phyloP scores from a whole-genome alignment of 2,329 filamentous ascomycete species.

The Penicillium palitans region DNA sequence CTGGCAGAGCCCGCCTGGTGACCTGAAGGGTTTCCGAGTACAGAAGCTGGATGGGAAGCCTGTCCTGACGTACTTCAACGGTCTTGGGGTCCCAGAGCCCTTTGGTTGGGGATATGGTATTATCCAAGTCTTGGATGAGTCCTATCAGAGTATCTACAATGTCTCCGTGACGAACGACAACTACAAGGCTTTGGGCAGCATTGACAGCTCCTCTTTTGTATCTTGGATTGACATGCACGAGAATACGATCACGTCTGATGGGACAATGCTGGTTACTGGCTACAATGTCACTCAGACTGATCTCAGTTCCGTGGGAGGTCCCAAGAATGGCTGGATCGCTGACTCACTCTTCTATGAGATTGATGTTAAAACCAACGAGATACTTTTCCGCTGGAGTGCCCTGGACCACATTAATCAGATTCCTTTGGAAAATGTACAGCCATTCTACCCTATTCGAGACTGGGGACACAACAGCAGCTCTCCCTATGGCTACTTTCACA shows the following conservation, averaged over 20 bases:
- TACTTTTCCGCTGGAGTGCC: slow-evolving; percentile 33
- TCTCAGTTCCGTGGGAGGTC: slow-evolving; percentile 29
- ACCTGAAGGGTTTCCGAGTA: slow-evolving; percentile 25
- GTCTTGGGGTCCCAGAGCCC: slow-evolving; percentile 23
- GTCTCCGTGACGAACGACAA: slow-evolving; percentile 23
- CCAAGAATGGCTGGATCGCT: slow-evolving; percentile 30
- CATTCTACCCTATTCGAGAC: slow-evolving; percentile 12
- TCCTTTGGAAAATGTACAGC: slow-evolving; percentile 17
- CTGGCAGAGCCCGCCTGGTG: slow-evolving; percentile 28
- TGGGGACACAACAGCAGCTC: slow-evolving; percentile 16
- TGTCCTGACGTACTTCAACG: slow-evolving; percentile 31
- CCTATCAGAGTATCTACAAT: slow-evolving; percentile 29
- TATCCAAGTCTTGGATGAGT: slow-evolving; percentile 25
- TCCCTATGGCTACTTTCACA: slow-evolving; percentile 27
- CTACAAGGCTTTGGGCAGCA: slow-evolving; percentile 19
- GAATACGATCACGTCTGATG: slow-evolving; percentile 26
- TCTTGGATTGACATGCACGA: slow-evolving; percentile 34
- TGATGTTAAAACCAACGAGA: slow-evolving; percentile 30
- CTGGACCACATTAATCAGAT: slow-evolving; percentile 26
- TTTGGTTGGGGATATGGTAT: slow-evolving; percentile 27
- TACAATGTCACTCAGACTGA: slow-evolving; percentile 31
- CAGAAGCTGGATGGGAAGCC: slow-evolving; percentile 28
- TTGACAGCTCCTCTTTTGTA: slow-evolving; percentile 17
- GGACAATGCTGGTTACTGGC: slow-evolving; percentile 30
- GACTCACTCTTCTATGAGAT: slow-evolving; percentile 34